phyloP scores from a whole-genome alignment of 2,329 filamentous ascomycete species.

The Cladophialophora exuberans region DNA sequence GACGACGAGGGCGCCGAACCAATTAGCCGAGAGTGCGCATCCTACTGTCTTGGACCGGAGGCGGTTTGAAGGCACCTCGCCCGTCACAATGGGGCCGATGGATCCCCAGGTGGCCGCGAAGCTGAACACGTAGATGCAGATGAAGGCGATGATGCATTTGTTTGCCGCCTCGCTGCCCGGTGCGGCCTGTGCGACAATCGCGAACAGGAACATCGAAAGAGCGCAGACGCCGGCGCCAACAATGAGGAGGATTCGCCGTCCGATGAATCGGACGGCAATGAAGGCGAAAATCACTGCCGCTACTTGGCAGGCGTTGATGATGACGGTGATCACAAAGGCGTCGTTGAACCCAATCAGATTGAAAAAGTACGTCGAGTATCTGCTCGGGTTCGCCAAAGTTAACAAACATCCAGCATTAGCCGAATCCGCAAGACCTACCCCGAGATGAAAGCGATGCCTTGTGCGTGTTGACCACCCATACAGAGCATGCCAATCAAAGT shows the following conservation, averaged over 20 bases:
- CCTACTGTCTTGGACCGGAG: conserved; percentile 49
- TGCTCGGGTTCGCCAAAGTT: conserved; percentile 68
- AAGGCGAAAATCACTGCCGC: conserved; percentile 82
- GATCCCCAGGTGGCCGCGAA: conserved; percentile 46
- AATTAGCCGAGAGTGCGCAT: conserved; percentile 42
- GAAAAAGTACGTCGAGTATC: conserved; percentile 82
- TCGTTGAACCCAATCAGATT: conserved; percentile 72
- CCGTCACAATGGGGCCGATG: conserved; percentile 49
- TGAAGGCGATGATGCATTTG: conserved; percentile 13
- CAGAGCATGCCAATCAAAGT: conserved; percentile 5
- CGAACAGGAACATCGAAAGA: conserved; percentile 76
- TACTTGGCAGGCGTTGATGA: conserved; percentile 87
- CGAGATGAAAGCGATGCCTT: conserved; percentile 64
- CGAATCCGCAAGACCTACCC: conserved; percentile 14
- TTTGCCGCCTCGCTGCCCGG: conserved; percentile 14
- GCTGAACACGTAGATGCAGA: conserved; percentile 40
- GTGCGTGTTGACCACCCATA: conserved; percentile 12
- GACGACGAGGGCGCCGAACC: conserved; percentile 41
- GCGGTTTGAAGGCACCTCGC: conserved; percentile 48
- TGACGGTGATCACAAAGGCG: conserved; percentile 77
- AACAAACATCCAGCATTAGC: not conserved
- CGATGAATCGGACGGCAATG: conserved; percentile 78
- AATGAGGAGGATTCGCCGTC: conserved; percentile 78
- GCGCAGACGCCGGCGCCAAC: conserved; percentile 79
- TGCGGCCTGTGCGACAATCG: conserved; percentile 62